Conservation (phyloP, 257 asterid genomes). For the Buddleja alternifolia region DNA sequence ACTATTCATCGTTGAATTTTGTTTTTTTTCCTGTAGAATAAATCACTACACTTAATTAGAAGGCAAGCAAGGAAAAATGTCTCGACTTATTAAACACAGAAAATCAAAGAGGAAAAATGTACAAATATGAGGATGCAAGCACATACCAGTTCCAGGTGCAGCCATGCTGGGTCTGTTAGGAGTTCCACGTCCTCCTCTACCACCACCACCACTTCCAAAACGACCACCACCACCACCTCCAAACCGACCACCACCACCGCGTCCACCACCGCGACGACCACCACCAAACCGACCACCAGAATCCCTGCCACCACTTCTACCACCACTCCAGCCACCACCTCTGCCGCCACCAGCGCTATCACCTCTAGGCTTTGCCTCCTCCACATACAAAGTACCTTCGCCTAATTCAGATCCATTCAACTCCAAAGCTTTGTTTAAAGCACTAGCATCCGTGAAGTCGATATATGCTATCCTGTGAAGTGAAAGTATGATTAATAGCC, state of each 20-base stretch:
- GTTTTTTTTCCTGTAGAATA: too few relatives aligned
- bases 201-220: conserved; percentile 32
- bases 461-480: conserved; percentile 69
- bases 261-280: neutral
- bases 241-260: neutral
- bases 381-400: conserved; percentile 44
- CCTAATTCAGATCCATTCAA: conserved; percentile 54
- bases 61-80: too few relatives aligned
- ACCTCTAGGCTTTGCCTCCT: conserved; percentile 67
- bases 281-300: conserved; percentile 23
- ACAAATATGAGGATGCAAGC: neutral
- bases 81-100: too few relatives aligned
- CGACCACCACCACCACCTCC: conserved; percentile 14
- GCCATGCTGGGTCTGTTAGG: conserved; percentile 28
- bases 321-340: conserved; percentile 37
- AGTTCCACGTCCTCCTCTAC: conserved; percentile 34
- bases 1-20: too few relatives aligned
- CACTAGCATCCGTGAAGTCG: conserved; percentile 49
- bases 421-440: conserved; percentile 59
- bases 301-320: conserved; percentile 12
- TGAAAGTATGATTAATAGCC: neutral
- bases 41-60: too few relatives aligned
- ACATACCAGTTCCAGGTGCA: conserved; percentile 28
- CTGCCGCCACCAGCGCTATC: conserved; percentile 43
- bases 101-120: too few relatives aligned